Conservation (phyloP, 352 stramenopile genomes). For the Phytophthora pseudosyringae region DNA sequence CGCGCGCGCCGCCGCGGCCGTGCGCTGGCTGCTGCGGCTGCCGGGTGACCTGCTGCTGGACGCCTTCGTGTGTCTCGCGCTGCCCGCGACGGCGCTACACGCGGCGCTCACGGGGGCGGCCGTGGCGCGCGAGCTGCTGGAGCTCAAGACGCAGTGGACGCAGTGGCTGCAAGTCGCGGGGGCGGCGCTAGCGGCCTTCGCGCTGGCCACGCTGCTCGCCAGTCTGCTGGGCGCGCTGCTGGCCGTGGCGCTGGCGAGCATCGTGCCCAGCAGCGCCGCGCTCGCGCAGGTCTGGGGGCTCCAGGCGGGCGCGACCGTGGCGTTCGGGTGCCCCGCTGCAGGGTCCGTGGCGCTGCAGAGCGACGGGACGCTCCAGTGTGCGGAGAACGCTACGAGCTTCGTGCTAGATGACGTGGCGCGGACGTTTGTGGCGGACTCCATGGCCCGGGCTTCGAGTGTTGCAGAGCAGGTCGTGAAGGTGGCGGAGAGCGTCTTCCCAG, state of each 20-base stretch:
- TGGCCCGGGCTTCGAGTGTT: slow-evolving; percentile 23
- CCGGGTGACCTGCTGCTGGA: slow-evolving; percentile 25
- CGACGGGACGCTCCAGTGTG: slow-evolving; percentile 45
- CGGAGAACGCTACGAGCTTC: slow-evolving; percentile 53
- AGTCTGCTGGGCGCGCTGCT: slow-evolving; percentile 59
- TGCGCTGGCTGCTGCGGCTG: slow-evolving; percentile 49
- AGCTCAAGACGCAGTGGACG: slow-evolving; percentile 10
- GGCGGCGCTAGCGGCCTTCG: slow-evolving; percentile 38
- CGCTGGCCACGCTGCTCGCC: slow-evolving; percentile 46
- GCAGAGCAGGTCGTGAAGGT: slow-evolving; percentile 37
- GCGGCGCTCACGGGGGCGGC: slow-evolving; percentile 15
- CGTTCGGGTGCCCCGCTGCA: slow-evolving; percentile 30
- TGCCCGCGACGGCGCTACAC: slow-evolving; percentile 22
- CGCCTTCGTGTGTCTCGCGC: slow-evolving; percentile 21
- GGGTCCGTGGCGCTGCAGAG: slow-evolving; percentile 41
- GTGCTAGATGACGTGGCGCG: slow-evolving; percentile 55
- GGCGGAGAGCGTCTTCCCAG: slow-evolving; percentile 41
- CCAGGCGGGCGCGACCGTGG: slow-evolving; percentile 20
- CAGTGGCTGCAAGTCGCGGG: slow-evolving; percentile 23
- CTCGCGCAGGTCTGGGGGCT: slow-evolving; percentile 33
- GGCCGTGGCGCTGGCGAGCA: slow-evolving; percentile 40
- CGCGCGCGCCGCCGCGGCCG: slow-evolving; percentile 20
- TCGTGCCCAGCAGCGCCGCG: slow-evolving; percentile 34
- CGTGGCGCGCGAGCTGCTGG: slow-evolving; percentile 2
- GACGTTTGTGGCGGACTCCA: slow-evolving; percentile 30